Evolutionary conservation across 306 rosid genomes (phyloP).

Genomic region (Vicia faba): DNA sequence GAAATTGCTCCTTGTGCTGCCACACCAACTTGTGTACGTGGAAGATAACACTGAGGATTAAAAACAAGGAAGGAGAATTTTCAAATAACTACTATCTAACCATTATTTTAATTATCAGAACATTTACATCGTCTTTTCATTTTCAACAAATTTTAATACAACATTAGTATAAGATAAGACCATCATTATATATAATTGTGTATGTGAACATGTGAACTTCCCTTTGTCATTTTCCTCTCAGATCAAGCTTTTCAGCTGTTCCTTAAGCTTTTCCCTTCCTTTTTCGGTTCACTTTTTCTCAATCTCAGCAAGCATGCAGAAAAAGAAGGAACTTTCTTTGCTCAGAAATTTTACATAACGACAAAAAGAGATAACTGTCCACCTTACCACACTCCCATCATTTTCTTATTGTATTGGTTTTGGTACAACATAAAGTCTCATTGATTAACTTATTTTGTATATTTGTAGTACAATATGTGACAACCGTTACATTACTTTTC

Average conservation of each 20-base stretch:
- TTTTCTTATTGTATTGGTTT: constrained; percentile 53
- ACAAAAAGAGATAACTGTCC: constrained; percentile 62
- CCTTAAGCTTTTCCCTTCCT: background rate
- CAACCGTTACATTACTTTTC: constrained; percentile 60
- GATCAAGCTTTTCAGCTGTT: constrained; percentile 12
- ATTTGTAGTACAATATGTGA: constrained; percentile 56
- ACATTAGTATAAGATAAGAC: too few relatives aligned
- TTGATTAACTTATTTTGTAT: constrained; percentile 26
- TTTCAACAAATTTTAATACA: too few relatives aligned
- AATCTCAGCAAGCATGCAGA: constrained; percentile 33
- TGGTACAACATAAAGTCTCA: constrained; percentile 54
- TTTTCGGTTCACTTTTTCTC: constrained; percentile 17
- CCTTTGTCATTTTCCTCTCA: background rate
- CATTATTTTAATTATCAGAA: too few relatives aligned
- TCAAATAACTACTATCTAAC: too few relatives aligned
- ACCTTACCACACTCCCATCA: constrained; percentile 47
- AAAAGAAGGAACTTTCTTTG: constrained; percentile 39
- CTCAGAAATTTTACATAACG: constrained; percentile 47
- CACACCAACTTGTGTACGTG: too few relatives aligned
- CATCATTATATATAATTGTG: background rate
- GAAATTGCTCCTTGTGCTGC: too few relatives aligned
- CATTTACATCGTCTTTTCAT: too few relatives aligned
- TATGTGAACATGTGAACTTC: constrained; percentile 2
- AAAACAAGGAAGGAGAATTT: too few relatives aligned
- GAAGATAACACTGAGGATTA: too few relatives aligned